These are phyloP conservation scores for Nephelium lappaceum DNA, from an alignment of 345 rosid species.

Conservation along the genomic window DNA sequence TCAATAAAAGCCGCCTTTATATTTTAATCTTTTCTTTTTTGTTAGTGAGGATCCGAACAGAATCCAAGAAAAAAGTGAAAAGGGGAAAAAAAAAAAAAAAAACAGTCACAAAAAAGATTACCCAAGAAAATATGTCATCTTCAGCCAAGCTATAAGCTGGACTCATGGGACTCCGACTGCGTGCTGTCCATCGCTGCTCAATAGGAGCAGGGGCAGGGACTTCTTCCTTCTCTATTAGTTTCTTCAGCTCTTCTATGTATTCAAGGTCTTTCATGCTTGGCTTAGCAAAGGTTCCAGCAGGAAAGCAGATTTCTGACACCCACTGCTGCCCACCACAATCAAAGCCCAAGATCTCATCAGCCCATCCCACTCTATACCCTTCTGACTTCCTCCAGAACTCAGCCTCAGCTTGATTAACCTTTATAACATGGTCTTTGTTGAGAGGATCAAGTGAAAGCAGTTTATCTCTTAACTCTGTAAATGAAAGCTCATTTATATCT, in stretches of 20 bases:
- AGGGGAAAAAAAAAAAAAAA: slow-evolving; percentile 4
- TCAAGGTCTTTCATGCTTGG: slow-evolving; percentile 94
- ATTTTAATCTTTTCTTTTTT: too few relatives aligned
- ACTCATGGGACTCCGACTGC: slow-evolving; percentile 86
- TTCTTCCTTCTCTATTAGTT: slow-evolving; percentile 77
- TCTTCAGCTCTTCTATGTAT: slow-evolving; percentile 78
- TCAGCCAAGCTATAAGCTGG: slow-evolving; percentile 79
- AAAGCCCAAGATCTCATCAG: slow-evolving; percentile 95
- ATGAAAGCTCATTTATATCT: slow-evolving; percentile 70
- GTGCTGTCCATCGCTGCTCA: slow-evolving; percentile 95
- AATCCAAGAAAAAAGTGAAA: neutral
- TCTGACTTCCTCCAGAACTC: slow-evolving; percentile 97
- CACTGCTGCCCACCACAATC: slow-evolving; percentile 99
- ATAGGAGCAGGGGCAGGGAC: slow-evolving; percentile 90
- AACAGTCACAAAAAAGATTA: slow-evolving; percentile 43
- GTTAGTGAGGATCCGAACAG: neutral
- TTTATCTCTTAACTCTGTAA: slow-evolving; percentile 91
- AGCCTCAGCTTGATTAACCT: slow-evolving; percentile 88
- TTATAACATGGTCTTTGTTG: slow-evolving; percentile 70
- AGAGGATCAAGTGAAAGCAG: slow-evolving; percentile 94
- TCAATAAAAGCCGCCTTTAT: too few relatives aligned
- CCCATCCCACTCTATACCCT: slow-evolving; percentile 96
- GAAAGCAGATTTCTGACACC: slow-evolving; percentile 97
- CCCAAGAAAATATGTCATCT: slow-evolving; percentile 92
- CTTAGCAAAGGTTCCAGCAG: slow-evolving; percentile 84